Percentiles rank a stretch among this genome's conserved stretches.
These are phyloP conservation scores for Populus ilicifolia DNA, from an alignment of 345 rosid species.

Conservation along the genomic window DNA sequence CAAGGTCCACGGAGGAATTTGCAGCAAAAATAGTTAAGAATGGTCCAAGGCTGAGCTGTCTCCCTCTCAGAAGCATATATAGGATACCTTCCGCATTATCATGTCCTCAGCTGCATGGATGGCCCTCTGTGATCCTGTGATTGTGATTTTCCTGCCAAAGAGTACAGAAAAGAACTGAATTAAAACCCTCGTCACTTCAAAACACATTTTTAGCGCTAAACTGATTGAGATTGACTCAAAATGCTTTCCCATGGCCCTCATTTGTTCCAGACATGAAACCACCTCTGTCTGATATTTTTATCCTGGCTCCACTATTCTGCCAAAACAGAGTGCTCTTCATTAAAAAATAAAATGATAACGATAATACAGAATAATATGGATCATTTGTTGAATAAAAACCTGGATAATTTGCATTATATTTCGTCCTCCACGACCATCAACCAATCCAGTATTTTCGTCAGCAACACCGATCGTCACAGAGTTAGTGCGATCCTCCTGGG, in stretches of 20 bases:
- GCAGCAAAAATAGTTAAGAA: slow-evolving; percentile 14
- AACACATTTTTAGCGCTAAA: not conserved
- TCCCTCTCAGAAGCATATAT: slow-evolving; percentile 65
- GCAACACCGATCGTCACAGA: slow-evolving; percentile 80
- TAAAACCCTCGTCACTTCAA: not conserved
- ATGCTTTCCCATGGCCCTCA: slow-evolving; percentile 52
- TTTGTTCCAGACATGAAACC: slow-evolving; percentile 91
- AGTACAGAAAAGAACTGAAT: not conserved
- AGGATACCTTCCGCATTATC: slow-evolving; percentile 91
- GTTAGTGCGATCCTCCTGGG: slow-evolving; percentile 70
- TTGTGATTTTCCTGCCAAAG: slow-evolving; percentile 79
- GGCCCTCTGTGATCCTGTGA: slow-evolving; percentile 87
- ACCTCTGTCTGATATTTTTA: slow-evolving; percentile 93
- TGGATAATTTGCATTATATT: slow-evolving; percentile 90
- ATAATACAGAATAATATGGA: not conserved
- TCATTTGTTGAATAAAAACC: slow-evolving; percentile 35
- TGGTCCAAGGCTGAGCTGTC: slow-evolving; percentile 37
- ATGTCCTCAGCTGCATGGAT: slow-evolving; percentile 77
- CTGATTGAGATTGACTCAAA: not conserved
- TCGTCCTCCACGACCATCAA: slow-evolving; percentile 98
- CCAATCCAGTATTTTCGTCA: slow-evolving; percentile 89
- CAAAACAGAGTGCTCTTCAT: slow-evolving; percentile 8
- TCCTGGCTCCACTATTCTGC: slow-evolving; percentile 90
- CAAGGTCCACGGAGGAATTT: slow-evolving; percentile 12
- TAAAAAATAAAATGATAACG: too few relatives aligned